These are phyloP conservation scores for Benincasa hispida DNA, from an alignment of 306 rosid species.

Conservation along the genomic window DNA sequence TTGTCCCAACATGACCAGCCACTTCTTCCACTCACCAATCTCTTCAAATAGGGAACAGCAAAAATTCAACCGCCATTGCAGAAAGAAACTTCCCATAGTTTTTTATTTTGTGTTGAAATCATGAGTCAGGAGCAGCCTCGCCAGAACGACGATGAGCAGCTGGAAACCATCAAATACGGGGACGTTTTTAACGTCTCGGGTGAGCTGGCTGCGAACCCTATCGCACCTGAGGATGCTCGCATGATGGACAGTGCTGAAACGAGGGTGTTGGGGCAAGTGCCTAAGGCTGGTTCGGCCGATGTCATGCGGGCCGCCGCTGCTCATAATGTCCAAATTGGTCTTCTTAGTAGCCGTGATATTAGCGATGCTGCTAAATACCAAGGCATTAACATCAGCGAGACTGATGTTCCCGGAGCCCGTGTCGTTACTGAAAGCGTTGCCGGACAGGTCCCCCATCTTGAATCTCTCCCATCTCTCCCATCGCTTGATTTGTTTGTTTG, in stretches of 20 bases:
- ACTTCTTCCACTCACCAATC: not conserved
- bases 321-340: slow-evolving; percentile 35
- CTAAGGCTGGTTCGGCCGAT: slow-evolving; percentile 41
- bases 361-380: slow-evolving; percentile 27
- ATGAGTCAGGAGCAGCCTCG: slow-evolving; percentile 53
- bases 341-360: slow-evolving; percentile 30
- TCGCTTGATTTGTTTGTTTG: not conserved
- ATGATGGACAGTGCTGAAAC: slow-evolving; percentile 71
- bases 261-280: slow-evolving; percentile 41
- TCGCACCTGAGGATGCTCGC: slow-evolving; percentile 60
- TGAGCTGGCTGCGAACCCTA: slow-evolving; percentile 35
- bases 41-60: not conserved
- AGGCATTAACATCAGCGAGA: slow-evolving; percentile 49
- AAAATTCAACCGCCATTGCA: not conserved
- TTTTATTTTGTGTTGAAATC: not conserved
- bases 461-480: not conserved
- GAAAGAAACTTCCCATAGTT: not conserved
- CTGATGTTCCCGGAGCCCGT: slow-evolving; percentile 37
- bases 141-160: slow-evolving; percentile 2
- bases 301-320: slow-evolving; percentile 60
- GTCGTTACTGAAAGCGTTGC: slow-evolving; percentile 51
- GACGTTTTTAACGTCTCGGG: slow-evolving; percentile 51
- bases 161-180: slow-evolving; percentile 45
- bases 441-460: slow-evolving; percentile 34
- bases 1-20: not conserved